A percentile compares a stretch with the other conserved stretches of the same genome.
phyloP scores from a whole-genome alignment of 805 yeast species.

The Candida pseudofarinosa region DNA sequence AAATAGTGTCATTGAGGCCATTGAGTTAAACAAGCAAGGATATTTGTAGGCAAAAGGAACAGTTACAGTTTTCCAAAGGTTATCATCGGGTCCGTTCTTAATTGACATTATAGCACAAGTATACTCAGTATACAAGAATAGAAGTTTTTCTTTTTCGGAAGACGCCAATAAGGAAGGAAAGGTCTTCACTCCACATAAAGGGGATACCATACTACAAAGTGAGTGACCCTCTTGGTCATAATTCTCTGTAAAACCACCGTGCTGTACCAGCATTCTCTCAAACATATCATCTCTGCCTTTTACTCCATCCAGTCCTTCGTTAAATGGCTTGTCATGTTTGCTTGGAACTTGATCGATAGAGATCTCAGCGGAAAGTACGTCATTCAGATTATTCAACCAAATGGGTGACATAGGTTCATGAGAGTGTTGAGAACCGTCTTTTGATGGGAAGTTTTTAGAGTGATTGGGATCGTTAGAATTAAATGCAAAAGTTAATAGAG shows the following conservation, averaged over 20 bases:
- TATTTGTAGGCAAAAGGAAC: constrained; percentile 55
- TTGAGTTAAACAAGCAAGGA: constrained; percentile 56
- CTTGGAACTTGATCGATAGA: neutral
- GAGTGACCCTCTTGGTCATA: neutral
- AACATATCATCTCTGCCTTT: neutral
- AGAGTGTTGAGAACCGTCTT: neutral
- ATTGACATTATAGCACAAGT: constrained; percentile 53
- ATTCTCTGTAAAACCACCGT: neutral
- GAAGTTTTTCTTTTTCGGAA: constrained; percentile 33
- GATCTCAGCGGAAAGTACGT: neutral
- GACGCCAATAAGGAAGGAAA: constrained; percentile 16
- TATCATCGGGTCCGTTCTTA: constrained; percentile 59
- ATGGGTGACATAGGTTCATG: neutral
- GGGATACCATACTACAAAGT: neutral
- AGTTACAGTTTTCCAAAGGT: constrained; percentile 61
- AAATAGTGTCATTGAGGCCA: constrained; percentile 64
- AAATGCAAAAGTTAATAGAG: constrained; percentile 32
- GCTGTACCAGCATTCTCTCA: neutral
- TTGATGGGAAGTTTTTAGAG: neutral
- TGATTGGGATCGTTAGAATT: constrained; percentile 15
- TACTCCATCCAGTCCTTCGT: neutral
- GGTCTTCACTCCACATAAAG: constrained; percentile 3
- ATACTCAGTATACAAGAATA: constrained; percentile 30
- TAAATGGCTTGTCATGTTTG: neutral
- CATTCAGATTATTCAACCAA: neutral